These are phyloP conservation scores for Phytophthora meadii DNA, from an alignment of 352 stramenopile species.

Conservation along the genomic window DNA sequence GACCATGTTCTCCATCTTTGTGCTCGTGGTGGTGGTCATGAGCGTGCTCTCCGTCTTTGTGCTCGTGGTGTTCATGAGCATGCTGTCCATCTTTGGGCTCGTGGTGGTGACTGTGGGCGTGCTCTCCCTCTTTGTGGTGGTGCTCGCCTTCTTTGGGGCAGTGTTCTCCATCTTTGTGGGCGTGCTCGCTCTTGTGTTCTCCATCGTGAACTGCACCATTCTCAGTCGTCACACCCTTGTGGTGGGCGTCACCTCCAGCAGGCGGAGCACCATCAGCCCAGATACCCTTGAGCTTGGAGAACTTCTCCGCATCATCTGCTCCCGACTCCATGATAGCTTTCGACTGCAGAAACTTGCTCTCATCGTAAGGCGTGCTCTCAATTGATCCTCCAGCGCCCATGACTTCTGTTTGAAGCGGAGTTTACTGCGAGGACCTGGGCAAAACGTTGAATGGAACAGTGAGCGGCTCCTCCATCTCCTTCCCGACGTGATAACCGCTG, in stretches of 20 bases:
- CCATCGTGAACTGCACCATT: conserved; percentile 6
- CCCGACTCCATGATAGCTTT: conserved; percentile 72
- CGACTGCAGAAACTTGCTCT: conserved; percentile 72
- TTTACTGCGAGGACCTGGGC: conserved; percentile 19
- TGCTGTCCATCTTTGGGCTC: neutral
- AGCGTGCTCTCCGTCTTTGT: neutral
- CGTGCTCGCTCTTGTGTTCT: conserved; percentile 7
- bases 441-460: conserved; percentile 33
- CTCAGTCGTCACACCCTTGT: conserved; percentile 19
- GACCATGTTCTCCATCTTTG: conserved; percentile 1
- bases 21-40: conserved; percentile 5
- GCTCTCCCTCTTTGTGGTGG: conserved; percentile 3
- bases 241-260: conserved; percentile 32
- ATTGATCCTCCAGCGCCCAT: conserved; percentile 69
- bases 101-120: neutral
- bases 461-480: neutral
- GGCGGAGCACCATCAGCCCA: conserved; percentile 44
- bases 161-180: neutral
- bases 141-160: conserved; percentile 13
- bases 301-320: conserved; percentile 71
- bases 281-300: conserved; percentile 72
- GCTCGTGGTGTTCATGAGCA: conserved; percentile 10
- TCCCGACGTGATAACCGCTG: conserved; percentile 7
- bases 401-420: conserved; percentile 2
- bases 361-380: conserved; percentile 64